phyloP scores from a whole-genome alignment of 2,329 filamentous ascomycete species.

The Phoma sp. region DNA sequence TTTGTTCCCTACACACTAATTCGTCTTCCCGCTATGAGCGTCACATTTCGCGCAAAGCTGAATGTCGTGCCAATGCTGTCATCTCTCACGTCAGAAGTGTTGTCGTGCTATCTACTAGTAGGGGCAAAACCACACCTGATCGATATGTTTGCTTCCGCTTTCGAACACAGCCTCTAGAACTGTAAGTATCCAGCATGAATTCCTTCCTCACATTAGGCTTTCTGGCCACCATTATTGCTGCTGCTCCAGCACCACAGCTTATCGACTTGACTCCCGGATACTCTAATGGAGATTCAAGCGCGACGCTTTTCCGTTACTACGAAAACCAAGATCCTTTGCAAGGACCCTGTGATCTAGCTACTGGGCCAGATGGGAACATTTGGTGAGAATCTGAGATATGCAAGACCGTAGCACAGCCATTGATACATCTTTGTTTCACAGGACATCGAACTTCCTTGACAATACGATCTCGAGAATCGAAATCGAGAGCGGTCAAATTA shows the following conservation, averaged over 20 bases:
- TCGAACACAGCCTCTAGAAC: too few relatives aligned
- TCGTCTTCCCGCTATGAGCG: background rate
- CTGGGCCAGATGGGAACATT: conserved; percentile 14
- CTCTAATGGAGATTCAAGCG: conserved; percentile 14
- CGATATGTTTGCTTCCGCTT: too few relatives aligned
- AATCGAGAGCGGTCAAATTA: conserved; percentile 10
- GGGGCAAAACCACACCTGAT: too few relatives aligned
- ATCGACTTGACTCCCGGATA: conserved; percentile 11
- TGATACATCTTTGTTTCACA: background rate
- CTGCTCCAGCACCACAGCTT: conserved; percentile 12
- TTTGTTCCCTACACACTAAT: background rate
- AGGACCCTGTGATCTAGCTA: conserved; percentile 16
- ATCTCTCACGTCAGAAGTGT: background rate
- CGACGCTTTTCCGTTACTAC: conserved; percentile 12
- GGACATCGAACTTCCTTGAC: conserved; percentile 17
- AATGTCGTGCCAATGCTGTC: background rate
- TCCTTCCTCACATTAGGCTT: background rate
- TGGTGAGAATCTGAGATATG: background rate
- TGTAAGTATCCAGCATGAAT: background rate
- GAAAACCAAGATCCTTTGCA: conserved; percentile 11
- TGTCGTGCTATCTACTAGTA: too few relatives aligned
- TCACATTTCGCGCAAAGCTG: too few relatives aligned
- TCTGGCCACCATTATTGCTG: background rate
- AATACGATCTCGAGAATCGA: conserved; percentile 17
- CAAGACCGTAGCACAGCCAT: background rate